These are phyloP conservation scores for Ogataea methylovora DNA, from an alignment of 805 yeast species.

Conservation along the genomic window DNA sequence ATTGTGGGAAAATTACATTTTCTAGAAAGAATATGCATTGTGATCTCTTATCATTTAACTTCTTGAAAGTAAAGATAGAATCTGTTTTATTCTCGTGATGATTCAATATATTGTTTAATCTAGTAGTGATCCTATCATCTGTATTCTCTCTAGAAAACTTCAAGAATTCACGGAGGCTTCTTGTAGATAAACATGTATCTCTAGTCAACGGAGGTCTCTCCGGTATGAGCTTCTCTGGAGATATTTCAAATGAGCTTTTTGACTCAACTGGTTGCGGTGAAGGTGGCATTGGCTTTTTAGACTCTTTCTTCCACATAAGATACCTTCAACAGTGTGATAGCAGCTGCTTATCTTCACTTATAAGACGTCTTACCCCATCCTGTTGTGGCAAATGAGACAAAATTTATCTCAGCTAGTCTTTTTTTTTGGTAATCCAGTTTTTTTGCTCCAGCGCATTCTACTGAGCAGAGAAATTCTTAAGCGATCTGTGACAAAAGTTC, in stretches of 20 bases:
- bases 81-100: constrained; percentile 16
- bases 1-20: constrained; percentile 34
- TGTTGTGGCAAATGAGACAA: too few relatives aligned
- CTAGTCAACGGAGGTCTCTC: constrained; percentile 18
- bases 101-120: constrained; percentile 31
- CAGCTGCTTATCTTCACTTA: too few relatives aligned
- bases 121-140: constrained; percentile 40
- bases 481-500: too few relatives aligned
- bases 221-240: constrained; percentile 16
- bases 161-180: constrained; percentile 29
- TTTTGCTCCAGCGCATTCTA: too few relatives aligned
- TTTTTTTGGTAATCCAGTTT: too few relatives aligned
- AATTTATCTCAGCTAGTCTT: too few relatives aligned
- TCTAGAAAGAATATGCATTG: constrained; percentile 30
- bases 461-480: too few relatives aligned
- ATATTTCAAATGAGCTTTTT: constrained; percentile 9
- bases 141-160: constrained; percentile 26
- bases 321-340: too few relatives aligned
- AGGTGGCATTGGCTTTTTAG: too few relatives aligned
- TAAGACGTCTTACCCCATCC: too few relatives aligned
- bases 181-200: constrained; percentile 25
- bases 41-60: constrained; percentile 1
- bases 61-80: constrained; percentile 15
- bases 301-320: too few relatives aligned
- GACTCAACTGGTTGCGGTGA: too few relatives aligned